Conservation (phyloP, 331 rosid genomes). For the Telfairia occidentalis region DNA sequence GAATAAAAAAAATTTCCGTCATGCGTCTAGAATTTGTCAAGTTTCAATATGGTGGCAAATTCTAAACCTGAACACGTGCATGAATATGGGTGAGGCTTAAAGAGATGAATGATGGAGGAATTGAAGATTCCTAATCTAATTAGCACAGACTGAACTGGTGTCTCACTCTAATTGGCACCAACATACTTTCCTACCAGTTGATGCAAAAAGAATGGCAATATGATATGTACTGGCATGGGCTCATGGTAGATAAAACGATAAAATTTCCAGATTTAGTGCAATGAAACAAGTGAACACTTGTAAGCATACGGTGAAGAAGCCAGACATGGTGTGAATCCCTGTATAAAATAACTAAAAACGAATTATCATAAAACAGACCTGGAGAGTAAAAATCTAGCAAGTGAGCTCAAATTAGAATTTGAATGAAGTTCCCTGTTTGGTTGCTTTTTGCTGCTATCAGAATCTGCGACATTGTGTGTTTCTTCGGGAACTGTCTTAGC, state of each 20-base stretch:
- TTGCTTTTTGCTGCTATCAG: conserved; percentile 47
- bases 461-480: conserved; percentile 31
- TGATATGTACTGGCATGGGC: not conserved
- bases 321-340: not conserved
- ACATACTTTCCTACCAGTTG: not conserved
- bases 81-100: not conserved
- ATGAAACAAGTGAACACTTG: not conserved
- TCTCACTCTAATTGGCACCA: not conserved
- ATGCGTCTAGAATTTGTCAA: not conserved
- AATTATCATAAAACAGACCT: conserved; percentile 35
- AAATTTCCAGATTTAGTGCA: not conserved
- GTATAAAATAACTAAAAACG: not conserved
- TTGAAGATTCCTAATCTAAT: not conserved
- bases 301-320: not conserved
- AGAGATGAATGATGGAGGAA: conserved; percentile 1
- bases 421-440: conserved; percentile 55
- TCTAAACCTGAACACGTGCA: not conserved
- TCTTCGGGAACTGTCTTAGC: conserved; percentile 43
- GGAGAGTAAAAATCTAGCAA: conserved; percentile 92
- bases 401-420: conserved; percentile 73
- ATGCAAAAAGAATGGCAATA: not conserved
- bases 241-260: not conserved
- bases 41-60: not conserved
- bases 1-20: too few species aligned
- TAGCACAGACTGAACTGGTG: not conserved